phyloP scores from a whole-genome alignment of 1,284 basidiomycete species.

The Sporisorium graminicola region DNA sequence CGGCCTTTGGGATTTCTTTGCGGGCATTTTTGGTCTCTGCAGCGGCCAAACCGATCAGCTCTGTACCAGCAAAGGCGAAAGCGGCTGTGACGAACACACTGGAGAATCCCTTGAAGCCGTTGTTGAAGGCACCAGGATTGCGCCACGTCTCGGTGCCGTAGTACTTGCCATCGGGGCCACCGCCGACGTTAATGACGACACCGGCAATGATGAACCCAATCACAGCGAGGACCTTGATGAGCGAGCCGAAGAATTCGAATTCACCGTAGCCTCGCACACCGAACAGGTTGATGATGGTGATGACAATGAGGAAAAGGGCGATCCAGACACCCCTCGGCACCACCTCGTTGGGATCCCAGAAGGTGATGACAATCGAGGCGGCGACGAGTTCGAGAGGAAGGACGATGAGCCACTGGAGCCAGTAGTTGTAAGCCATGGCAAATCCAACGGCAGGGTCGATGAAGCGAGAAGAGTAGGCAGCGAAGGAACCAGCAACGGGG shows the following conservation, averaged over 20 bases:
- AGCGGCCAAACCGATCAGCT: slow-evolving; percentile 78
- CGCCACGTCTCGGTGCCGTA: slow-evolving; percentile 62
- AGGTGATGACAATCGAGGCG: slow-evolving; percentile 63
- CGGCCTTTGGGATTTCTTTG: slow-evolving; percentile 72
- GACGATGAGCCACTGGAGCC: slow-evolving; percentile 65
- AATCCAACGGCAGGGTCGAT: slow-evolving; percentile 66
- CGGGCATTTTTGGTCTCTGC: slow-evolving; percentile 75
- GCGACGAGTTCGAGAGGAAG: slow-evolving; percentile 65
- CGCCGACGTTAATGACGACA: slow-evolving; percentile 65
- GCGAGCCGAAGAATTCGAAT: slow-evolving; percentile 62
- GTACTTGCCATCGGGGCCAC: slow-evolving; percentile 56
- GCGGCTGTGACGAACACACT: slow-evolving; percentile 66
- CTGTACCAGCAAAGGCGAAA: slow-evolving; percentile 66
- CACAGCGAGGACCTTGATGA: slow-evolving; percentile 66
- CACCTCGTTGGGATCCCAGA: slow-evolving; percentile 57
- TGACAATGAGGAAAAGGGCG: slow-evolving; percentile 56
- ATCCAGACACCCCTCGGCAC: slow-evolving; percentile 62
- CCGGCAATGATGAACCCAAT: slow-evolving; percentile 66
- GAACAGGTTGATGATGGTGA: slow-evolving; percentile 64
- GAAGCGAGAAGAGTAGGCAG: slow-evolving; percentile 66
- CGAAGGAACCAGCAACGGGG: slow-evolving; percentile 66
- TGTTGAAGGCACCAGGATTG: slow-evolving; percentile 64
- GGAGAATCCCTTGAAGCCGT: slow-evolving; percentile 68
- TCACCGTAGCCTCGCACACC: slow-evolving; percentile 68
- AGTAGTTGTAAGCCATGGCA: slow-evolving; percentile 67